Percentiles rank a stretch among this genome's conserved stretches.
Evolutionary conservation across 495 filamentous ascomycete species (phyloP).

Genomic region (Recurvomyces mirabilis): DNA sequence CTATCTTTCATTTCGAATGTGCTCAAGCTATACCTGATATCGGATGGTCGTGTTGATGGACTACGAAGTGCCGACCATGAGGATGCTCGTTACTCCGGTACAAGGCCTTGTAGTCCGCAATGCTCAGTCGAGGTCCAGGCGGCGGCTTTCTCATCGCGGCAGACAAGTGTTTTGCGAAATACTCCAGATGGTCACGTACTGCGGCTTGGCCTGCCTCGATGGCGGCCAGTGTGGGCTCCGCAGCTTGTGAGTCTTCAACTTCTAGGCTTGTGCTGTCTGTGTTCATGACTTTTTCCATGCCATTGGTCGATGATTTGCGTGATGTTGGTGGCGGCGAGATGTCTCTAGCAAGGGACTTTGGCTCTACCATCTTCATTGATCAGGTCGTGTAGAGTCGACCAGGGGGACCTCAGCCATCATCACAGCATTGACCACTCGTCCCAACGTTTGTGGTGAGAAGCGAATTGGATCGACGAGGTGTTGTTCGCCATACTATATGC

Average conservation of each 20-base stretch:
- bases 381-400: no score
- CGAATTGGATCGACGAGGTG: no score
- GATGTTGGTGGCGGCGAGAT: slow-evolving; percentile 16
- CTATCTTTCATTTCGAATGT: background rate
- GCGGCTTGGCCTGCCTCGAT: slow-evolving; percentile 47
- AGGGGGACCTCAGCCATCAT: no score
- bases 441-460: no score
- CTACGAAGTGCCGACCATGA: slow-evolving; percentile 48
- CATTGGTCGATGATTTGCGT: slow-evolving; percentile 11
- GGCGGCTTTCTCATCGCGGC: slow-evolving; percentile 22
- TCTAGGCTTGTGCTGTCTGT: no score
- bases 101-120: slow-evolving; percentile 39
- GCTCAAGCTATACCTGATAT: slow-evolving; percentile 38
- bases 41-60: slow-evolving; percentile 62
- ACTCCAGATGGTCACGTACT: slow-evolving; percentile 42
- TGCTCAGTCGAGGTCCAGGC: slow-evolving; percentile 31
- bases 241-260: no score
- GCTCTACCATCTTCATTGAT: background rate
- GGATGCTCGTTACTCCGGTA: slow-evolving; percentile 41
- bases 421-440: background rate
- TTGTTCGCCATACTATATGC: no score
- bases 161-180: slow-evolving; percentile 40
- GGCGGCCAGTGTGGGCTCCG: slow-evolving; percentile 31
- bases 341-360: slow-evolving; percentile 3
- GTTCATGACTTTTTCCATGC: no score